These are phyloP conservation scores for Pyrenophora graminea DNA, from an alignment of 2,329 filamentous ascomycete species.

Conservation along the genomic window DNA sequence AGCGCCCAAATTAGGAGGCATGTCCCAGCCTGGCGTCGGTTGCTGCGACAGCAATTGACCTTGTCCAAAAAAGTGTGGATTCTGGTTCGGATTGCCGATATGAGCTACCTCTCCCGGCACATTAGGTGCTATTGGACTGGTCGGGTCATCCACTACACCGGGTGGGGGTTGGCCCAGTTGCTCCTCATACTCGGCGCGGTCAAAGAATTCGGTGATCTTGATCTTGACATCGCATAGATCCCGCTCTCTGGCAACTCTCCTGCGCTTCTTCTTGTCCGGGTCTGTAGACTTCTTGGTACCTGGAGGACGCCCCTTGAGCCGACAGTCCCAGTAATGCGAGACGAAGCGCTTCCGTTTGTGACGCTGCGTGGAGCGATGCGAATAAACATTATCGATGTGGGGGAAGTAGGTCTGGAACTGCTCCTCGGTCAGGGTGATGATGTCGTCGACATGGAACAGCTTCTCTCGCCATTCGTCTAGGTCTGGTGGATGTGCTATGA, in stretches of 20 bases:
- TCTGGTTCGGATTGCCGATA: slow-evolving; percentile 13
- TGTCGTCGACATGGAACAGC: slow-evolving; percentile 75
- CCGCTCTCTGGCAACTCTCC: slow-evolving; percentile 72
- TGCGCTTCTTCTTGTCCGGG: slow-evolving; percentile 80
- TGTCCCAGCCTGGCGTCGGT: slow-evolving; percentile 28
- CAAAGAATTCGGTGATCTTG: slow-evolving; percentile 80
- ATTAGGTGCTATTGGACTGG: slow-evolving; percentile 9
- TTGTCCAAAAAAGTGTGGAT: slow-evolving; percentile 30
- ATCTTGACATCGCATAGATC: slow-evolving; percentile 88
- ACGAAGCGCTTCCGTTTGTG: slow-evolving; percentile 84
- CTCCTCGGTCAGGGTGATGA: slow-evolving; percentile 72
- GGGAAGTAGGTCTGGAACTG: slow-evolving; percentile 84
- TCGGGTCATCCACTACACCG: slow-evolving; percentile 13
- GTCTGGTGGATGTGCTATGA: slow-evolving; percentile 69
- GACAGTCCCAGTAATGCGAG: slow-evolving; percentile 84
- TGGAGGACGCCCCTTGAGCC: slow-evolving; percentile 76
- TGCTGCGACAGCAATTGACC: slow-evolving; percentile 19
- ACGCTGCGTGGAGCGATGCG: slow-evolving; percentile 77
- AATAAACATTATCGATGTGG: slow-evolving; percentile 83
- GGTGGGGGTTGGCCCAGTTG: slow-evolving; percentile 38
- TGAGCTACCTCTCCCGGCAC: slow-evolving; percentile 6
- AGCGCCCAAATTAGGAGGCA: slow-evolving; percentile 22
- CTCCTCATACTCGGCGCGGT: slow-evolving; percentile 52
- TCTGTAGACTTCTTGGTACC: slow-evolving; percentile 80
- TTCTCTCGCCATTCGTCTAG: slow-evolving; percentile 71